phyloP scores from a whole-genome alignment of 2,329 filamentous ascomycete species.

The Pseudocercospora pini-densiflorae region DNA sequence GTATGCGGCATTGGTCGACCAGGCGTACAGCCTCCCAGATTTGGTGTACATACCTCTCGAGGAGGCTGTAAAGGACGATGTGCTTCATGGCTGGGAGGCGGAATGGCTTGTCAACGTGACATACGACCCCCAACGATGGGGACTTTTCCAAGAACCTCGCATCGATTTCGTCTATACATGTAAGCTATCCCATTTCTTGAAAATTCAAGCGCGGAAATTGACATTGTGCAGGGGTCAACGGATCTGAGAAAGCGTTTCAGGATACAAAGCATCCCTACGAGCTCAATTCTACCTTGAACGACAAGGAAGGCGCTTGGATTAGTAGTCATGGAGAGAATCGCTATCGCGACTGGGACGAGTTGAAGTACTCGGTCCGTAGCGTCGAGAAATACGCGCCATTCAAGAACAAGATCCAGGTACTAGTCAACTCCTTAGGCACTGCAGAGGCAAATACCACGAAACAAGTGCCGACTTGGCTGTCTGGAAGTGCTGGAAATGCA shows the following conservation, averaged over 20 bases:
- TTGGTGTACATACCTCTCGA: conserved; percentile 5
- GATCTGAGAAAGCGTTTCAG: not conserved
- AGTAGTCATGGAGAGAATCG: conserved; percentile 5
- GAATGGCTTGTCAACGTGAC: conserved; percentile 9
- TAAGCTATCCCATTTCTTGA: not conserved
- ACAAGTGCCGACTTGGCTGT: conserved; percentile 8
- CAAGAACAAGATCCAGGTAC: conserved; percentile 17
- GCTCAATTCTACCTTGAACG: conserved; percentile 11
- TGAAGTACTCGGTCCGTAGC: conserved; percentile 16
- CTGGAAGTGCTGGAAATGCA: not conserved
- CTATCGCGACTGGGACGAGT: conserved; percentile 16
- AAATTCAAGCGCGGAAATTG: not conserved
- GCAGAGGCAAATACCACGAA: not conserved
- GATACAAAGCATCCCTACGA: conserved; percentile 8
- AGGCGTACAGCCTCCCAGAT: conserved; percentile 1
- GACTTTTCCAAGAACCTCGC: conserved; percentile 3
- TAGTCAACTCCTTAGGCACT: conserved; percentile 25
- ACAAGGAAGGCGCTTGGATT: conserved; percentile 1
- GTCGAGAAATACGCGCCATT: conserved; percentile 8
- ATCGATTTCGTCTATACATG: conserved; percentile 12
- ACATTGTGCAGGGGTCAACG: conserved; percentile 3
- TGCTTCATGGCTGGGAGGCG: conserved; percentile 4
- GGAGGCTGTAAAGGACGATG: conserved; percentile 3
- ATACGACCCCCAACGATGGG: conserved; percentile 5
- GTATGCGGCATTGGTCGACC: conserved; percentile 4